Percentiles rank a stretch among this genome's conserved stretches.
Conservation (phyloP, 352 stramenopile genomes). For the Pythium dissotocum region DNA sequence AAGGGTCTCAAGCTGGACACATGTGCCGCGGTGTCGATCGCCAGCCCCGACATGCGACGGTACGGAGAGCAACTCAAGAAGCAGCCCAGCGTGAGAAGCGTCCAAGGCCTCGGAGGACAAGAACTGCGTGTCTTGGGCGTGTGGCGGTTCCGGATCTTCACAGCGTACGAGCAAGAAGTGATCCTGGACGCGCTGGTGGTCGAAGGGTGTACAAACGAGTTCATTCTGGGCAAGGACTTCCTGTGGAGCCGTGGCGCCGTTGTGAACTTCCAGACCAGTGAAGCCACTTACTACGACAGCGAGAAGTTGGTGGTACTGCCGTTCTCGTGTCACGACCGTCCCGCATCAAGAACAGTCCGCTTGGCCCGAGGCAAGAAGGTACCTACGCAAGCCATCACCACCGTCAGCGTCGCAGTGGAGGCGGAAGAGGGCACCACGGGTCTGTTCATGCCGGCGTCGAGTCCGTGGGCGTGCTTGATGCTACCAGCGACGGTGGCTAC, state of each 20-base stretch:
- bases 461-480: conserved; percentile 1
- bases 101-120: conserved; percentile 7
- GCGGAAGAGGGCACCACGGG: no score
- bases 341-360: no score
- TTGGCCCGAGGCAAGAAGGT: no score
- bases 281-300: not conserved
- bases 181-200: conserved; percentile 4
- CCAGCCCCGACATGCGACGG: not conserved
- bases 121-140: not conserved
- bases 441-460: no score
- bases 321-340: not conserved
- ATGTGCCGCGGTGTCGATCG: not conserved
- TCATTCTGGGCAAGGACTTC: conserved; percentile 3
- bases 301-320: not conserved
- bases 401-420: no score
- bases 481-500: conserved; percentile 12
- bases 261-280: not conserved
- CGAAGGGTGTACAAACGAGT: not conserved
- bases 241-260: not conserved
- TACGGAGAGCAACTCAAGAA: not conserved
- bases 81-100: not conserved
- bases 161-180: not conserved
- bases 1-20: conserved; percentile 11
- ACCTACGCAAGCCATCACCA: no score
- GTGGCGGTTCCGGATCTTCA: conserved; percentile 6